Percentiles rank a stretch among this genome's conserved stretches.
phyloP scores from a whole-genome alignment of 2,329 filamentous ascomycete species.

The Pseudopyricularia cyperi region DNA sequence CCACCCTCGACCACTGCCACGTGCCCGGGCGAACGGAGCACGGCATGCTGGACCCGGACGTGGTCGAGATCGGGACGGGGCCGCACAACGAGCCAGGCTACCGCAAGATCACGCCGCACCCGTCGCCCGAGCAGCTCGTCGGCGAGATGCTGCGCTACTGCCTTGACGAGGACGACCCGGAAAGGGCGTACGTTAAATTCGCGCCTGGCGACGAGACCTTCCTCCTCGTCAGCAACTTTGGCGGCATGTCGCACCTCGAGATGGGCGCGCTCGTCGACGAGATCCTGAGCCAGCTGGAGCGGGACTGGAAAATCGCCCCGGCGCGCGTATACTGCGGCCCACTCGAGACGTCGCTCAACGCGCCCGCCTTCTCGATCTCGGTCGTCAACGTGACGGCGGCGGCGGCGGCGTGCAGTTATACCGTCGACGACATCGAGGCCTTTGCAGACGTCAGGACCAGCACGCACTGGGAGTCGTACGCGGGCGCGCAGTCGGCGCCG shows the following conservation, averaged over 20 bases:
- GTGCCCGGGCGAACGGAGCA: conserved; percentile 39
- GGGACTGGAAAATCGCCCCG: conserved; percentile 33
- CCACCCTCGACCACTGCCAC: conserved; percentile 48
- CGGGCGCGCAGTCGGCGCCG: conserved; percentile 27
- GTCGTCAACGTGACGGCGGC: conserved; percentile 44
- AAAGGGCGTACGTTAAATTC: conserved; percentile 37
- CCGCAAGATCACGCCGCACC: conserved; percentile 38
- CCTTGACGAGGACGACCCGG: conserved; percentile 40
- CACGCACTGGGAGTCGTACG: conserved; percentile 39
- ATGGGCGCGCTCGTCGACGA: conserved; percentile 41
- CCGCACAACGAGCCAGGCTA: conserved; percentile 55
- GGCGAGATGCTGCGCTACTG: conserved; percentile 46
- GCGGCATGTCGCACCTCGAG: conserved; percentile 44
- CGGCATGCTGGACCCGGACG: conserved; percentile 31
- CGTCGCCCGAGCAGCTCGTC: conserved; percentile 33
- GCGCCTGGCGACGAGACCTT: conserved; percentile 31
- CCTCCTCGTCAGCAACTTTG: conserved; percentile 45
- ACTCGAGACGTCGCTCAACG: conserved; percentile 61
- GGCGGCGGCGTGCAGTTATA: conserved; percentile 28
- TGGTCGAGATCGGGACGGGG: conserved; percentile 52
- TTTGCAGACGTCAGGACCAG: conserved; percentile 54
- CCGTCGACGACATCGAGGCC: conserved; percentile 39
- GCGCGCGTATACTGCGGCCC: conserved; percentile 47
- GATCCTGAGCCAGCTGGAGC: conserved; percentile 33
- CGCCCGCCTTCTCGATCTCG: conserved; percentile 56